Base-by-base conservation (phyloP, 345 rosid species). In the Schrenkiella parvula region DNA sequence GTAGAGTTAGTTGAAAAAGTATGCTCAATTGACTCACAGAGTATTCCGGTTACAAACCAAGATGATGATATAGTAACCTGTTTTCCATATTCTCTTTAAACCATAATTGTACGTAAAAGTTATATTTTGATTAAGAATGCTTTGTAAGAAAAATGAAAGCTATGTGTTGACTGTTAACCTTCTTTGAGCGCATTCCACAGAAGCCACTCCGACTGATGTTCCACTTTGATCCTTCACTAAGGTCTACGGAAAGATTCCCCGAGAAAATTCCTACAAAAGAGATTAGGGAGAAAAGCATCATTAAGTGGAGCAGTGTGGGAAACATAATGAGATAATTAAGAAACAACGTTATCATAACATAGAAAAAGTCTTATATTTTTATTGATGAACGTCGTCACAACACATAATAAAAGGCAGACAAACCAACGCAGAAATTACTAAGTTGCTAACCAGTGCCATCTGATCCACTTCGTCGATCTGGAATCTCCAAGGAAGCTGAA, bases 171-270 rank as follows among this genome's bases (percentile, higher is more conserved):
- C 21, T 34, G 59, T 50, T 52, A 72, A 89, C 97, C 97, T 95
- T 91, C 86, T 86, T 95, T 64, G 97, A 89, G 67, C 96, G 88
- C 98, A 95, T 95, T 57, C 98, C 99, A 69, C 97, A 91, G 74
- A 91, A 91, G 67, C 99, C 97, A 72, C 99, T 71, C 38, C 96
- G 84, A 74, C 53, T 84, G 50, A 95, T 91, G 22, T 91, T 91
- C 92, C 90, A 91, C 71, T 82, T 85, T 23, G 98, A 71, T 58
- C 80, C 96, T 73, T 88, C 88, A 25, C 74, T 74, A 42, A 88
- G 77, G 73, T 95, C 98, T 55, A 78, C 19, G 4, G 96, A 95
- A 54, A 95, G 87, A 29, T 80, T 87, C 64, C 99, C 99, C 51
- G 96, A 91, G 83, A 95, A 95, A 65, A 89, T 69, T 28, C 98